A percentile compares a stretch with the other conserved stretches of the same genome.
Evolutionary conservation across 768 basidiomycete genomes (phyloP).

Genomic region (Trametes cubensis): DNA sequence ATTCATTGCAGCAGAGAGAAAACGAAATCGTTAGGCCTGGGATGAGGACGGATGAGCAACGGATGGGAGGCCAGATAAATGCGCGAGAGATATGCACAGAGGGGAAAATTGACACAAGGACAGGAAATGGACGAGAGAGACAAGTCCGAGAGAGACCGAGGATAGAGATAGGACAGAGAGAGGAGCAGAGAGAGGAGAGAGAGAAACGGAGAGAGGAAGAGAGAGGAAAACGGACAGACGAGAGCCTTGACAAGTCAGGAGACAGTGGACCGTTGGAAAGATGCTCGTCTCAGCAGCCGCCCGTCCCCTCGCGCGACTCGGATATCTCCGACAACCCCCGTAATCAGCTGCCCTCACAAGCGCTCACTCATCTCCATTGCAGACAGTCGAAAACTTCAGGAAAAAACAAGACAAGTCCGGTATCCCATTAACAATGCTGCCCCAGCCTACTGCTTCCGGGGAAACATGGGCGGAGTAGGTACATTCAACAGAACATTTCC

Average conservation of each 20-base stretch:
- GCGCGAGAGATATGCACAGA: constrained; percentile 31
- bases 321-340: constrained; percentile 30
- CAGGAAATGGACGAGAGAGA: constrained; percentile 32
- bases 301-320: constrained; percentile 21
- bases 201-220: constrained; percentile 42
- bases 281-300: constrained; percentile 16
- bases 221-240: constrained; percentile 40
- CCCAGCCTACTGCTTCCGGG: constrained; percentile 19
- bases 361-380: neutral
- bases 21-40: constrained; percentile 34
- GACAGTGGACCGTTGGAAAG: constrained; percentile 29
- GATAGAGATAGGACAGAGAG: constrained; percentile 44
- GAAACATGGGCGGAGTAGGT: constrained; percentile 54
- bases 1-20: constrained; percentile 65
- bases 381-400: constrained; percentile 6
- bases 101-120: constrained; percentile 30
- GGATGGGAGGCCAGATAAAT: constrained; percentile 8
- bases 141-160: constrained; percentile 55
- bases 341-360: constrained; percentile 25
- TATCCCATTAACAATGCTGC: constrained; percentile 8
- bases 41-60: constrained; percentile 26
- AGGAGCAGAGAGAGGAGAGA: constrained; percentile 49
- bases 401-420: neutral
- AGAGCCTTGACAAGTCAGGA: constrained; percentile 37
- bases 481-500: constrained; percentile 86